Evolutionary conservation across 257 asterid species (phyloP).

Genomic region (Gentiana dahurica): DNA sequence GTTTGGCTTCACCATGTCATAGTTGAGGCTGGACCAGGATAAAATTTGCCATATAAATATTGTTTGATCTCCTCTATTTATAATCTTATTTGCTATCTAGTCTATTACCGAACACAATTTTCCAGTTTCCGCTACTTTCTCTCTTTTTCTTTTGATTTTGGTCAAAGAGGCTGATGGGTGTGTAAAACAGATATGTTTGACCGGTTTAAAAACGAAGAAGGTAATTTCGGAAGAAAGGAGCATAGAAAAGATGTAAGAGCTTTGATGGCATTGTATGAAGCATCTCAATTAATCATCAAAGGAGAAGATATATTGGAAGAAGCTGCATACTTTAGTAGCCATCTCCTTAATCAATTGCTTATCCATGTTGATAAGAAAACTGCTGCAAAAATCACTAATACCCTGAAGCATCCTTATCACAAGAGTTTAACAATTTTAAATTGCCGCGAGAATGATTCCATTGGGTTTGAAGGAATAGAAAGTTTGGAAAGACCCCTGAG

Average conservation of each 20-base stretch:
- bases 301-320: conserved; percentile 39
- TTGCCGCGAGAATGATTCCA: conserved; percentile 1
- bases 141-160: not conserved
- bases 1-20: too few relatives aligned
- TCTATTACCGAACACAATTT: too few relatives aligned
- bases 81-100: too few relatives aligned
- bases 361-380: not conserved
- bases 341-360: conserved; percentile 4
- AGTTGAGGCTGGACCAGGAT: too few relatives aligned
- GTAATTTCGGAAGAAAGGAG: conserved; percentile 14
- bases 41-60: too few relatives aligned
- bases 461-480: conserved; percentile 3
- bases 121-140: not conserved
- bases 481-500: conserved; percentile 15
- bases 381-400: conserved; percentile 8
- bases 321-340: conserved; percentile 25
- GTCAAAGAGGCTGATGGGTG: not conserved
- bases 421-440: conserved; percentile 21
- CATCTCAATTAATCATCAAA: conserved; percentile 32
- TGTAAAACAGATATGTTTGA: conserved; percentile 25
- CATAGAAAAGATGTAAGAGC: conserved; percentile 17
- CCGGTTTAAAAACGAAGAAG: conserved; percentile 26
- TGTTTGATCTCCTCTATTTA: too few relatives aligned
- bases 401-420: conserved; percentile 32
- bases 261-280: conserved; percentile 36